phyloP scores from a whole-genome alignment of 306 rosid genomes.

The Castanea sativa region DNA sequence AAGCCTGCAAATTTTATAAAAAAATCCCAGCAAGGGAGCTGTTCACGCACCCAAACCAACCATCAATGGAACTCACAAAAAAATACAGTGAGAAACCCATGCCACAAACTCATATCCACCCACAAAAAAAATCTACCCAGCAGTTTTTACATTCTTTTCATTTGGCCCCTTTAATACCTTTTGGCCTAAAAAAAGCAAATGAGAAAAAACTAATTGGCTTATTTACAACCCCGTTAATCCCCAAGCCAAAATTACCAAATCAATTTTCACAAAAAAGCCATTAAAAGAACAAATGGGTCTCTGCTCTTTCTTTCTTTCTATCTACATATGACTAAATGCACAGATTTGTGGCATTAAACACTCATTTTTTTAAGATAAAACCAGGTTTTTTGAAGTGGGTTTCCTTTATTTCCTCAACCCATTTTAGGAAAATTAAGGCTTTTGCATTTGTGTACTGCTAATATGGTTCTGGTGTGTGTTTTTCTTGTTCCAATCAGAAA shows the following conservation, averaged over 20 bases:
- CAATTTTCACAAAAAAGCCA: background rate
- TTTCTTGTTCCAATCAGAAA: constrained; percentile 18
- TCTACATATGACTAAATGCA: background rate
- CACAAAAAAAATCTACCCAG: too few species aligned
- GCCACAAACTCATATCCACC: too few species aligned
- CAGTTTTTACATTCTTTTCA: background rate
- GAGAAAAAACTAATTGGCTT: constrained; percentile 1
- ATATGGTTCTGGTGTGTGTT: constrained; percentile 18
- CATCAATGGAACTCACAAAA: too few species aligned
- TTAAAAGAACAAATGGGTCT: background rate
- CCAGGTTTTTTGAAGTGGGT: constrained; percentile 12
- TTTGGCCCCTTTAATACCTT: background rate
- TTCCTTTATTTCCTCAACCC: constrained; percentile 16
- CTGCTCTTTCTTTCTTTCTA: constrained; percentile 8
- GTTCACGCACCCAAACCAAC: too few species aligned
- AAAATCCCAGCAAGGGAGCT: too few species aligned
- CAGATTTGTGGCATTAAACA: constrained; percentile 18
- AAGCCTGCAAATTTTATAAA: too few species aligned
- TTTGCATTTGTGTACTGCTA: constrained; percentile 13
- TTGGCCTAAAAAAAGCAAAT: background rate
- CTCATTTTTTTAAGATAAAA: background rate
- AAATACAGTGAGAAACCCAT: too few species aligned
- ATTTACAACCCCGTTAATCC: constrained; percentile 9
- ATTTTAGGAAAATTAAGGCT: constrained; percentile 16
- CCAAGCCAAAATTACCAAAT: background rate